Evolutionary conservation across 768 basidiomycete species (phyloP), one percentile per base, ranked within the genome.

Genomic region (Kwoniella europaea): DNA sequence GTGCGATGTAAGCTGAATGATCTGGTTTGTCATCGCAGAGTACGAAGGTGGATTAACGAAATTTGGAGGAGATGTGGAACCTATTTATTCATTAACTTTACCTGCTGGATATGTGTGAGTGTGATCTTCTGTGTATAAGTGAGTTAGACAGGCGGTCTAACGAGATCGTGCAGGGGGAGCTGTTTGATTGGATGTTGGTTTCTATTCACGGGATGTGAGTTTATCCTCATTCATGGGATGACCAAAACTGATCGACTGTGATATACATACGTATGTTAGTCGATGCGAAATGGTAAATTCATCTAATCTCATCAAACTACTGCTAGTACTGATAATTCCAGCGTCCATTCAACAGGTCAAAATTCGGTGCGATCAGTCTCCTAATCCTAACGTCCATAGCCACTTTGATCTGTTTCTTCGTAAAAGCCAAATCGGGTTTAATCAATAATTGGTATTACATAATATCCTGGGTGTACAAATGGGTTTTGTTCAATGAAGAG

Each of bases 51-150:
- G 79, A 18, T 56, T 64, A 13, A 80, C 79, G 3, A 22, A 60
- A 2, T 80, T 80, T 56, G 44, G 16, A n/a, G 57, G 53, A 6
- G 58, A 55, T 22, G 53, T 35, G n/a, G 64, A 74, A 53, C 76
- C 70, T 4, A 67, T 63, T 10, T 54, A 60, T n/a, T 43, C 59
- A 13, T 27, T 71, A 0, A 74, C 79, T 4, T 53, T 80, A 18
- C 69, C 75, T 16, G 79, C 79, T 2, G 79, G 79, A 1, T 80
- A 80, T 55, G 61, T 76, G 79, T 80, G 55, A 65, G 79, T 62
- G 1, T 20, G 7, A 0, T 35, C 7, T 35, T 35, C 7, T 35
- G 35, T 35, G 35, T 35, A 35, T 35, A 35, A 35, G 5, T 35
- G 35, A 35, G 35, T 35, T 7, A 9, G 35, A 35, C 35, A 35